Conservation (phyloP, 176 grass and related monocot genomes). For the Rhynchospora pubera region DNA sequence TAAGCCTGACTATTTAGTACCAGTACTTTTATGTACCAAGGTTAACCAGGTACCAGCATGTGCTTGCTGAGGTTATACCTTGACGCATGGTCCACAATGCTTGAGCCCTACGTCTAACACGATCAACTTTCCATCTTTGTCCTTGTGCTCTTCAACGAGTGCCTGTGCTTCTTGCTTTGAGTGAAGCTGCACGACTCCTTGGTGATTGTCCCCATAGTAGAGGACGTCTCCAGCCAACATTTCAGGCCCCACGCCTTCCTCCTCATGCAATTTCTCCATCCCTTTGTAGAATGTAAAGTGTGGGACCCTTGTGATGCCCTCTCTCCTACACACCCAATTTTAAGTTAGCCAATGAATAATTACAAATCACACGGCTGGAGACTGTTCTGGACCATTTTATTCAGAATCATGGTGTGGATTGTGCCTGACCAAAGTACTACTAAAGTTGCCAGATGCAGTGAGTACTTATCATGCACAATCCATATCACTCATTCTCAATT, state of each 20-base stretch:
- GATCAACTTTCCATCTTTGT: conserved; percentile 50
- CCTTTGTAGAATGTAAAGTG: conserved; percentile 95
- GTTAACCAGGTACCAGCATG: background rate
- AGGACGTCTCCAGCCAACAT: conserved; percentile 66
- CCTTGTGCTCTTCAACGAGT: conserved; percentile 52
- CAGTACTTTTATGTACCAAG: background rate
- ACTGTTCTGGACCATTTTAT: background rate
- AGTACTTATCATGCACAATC: background rate
- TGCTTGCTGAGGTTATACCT: conserved; percentile 22
- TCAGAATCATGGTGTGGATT: background rate
- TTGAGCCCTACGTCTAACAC: conserved; percentile 96
- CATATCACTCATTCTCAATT: background rate
- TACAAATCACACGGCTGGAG: background rate
- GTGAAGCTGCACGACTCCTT: conserved; percentile 66
- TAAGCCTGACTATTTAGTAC: background rate
- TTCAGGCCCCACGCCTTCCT: conserved; percentile 79
- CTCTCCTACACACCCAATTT: conserved; percentile 25
- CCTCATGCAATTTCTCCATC: conserved; percentile 78
- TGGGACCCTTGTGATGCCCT: conserved; percentile 58
- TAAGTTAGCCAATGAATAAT: background rate
- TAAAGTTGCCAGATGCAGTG: background rate
- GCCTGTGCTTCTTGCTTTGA: conserved; percentile 51
- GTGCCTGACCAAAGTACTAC: background rate
- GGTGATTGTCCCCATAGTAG: conserved; percentile 93
- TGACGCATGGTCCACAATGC: conserved; percentile 87